Evolutionary conservation across 1,284 basidiomycete genomes (phyloP).

Genomic region (Austroboletus niveus): DNA sequence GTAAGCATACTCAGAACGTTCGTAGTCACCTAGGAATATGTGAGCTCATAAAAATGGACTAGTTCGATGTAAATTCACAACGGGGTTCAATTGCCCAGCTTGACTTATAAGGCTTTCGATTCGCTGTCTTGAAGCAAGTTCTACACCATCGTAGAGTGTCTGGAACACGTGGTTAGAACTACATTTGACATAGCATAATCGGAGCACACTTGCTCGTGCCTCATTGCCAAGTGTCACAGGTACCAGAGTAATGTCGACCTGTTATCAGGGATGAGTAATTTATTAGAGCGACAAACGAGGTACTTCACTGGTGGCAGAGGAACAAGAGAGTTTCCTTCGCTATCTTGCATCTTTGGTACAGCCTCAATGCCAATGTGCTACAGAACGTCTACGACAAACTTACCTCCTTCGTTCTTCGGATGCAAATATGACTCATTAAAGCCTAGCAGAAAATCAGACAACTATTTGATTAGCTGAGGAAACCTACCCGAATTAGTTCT

Average conservation of each 20-base stretch:
- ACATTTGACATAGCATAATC: neutral
- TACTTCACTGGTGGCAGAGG: conserved; percentile 68
- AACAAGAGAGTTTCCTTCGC: conserved; percentile 67
- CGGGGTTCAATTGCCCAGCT: conserved; percentile 37
- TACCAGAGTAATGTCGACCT: conserved; percentile 72
- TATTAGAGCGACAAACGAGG: neutral
- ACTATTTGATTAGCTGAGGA: neutral
- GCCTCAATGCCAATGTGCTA: conserved; percentile 5
- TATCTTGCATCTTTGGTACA: conserved; percentile 71
- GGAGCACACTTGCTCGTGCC: conserved; percentile 52
- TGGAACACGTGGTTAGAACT: conserved; percentile 27
- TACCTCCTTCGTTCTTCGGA: conserved; percentile 85
- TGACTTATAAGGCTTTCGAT: conserved; percentile 56
- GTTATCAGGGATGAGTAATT: conserved; percentile 1
- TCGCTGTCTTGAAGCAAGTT: conserved; percentile 58
- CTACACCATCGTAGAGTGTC: conserved; percentile 76
- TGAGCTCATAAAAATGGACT: conserved; percentile 3
- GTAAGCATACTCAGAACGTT: conserved; percentile 83
- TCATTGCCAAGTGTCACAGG: conserved; percentile 68
- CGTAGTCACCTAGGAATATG: conserved; percentile 52
- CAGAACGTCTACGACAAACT: conserved; percentile 6
- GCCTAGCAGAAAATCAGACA: conserved; percentile 44
- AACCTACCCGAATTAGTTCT: conserved; percentile 65
- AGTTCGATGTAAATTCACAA: conserved; percentile 29
- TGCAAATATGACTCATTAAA: conserved; percentile 80